phyloP scores from a whole-genome alignment of 75 land plant species.

The Pseudotsuga menziesii region DNA sequence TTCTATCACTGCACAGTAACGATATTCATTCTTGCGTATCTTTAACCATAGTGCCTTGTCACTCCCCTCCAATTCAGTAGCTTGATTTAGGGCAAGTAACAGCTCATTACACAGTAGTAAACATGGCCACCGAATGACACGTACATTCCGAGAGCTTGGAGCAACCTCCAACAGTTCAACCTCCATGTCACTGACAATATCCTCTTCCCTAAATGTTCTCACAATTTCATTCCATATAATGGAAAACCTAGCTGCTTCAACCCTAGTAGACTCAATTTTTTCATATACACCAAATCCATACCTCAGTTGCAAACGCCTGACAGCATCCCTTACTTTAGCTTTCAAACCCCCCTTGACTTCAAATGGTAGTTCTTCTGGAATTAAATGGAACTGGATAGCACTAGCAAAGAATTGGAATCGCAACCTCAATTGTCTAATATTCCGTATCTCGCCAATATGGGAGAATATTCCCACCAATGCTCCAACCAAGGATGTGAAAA shows the following conservation, averaged over 20 bases:
- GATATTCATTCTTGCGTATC: conserved; percentile 37
- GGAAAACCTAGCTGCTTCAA: conserved; percentile 29
- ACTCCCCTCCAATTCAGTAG: conserved; percentile 12
- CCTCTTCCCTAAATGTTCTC: conserved; percentile 28
- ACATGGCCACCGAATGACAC: conserved; percentile 45
- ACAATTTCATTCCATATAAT: conserved; percentile 36
- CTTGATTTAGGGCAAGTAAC: conserved; percentile 30
- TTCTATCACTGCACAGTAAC: conserved; percentile 44
- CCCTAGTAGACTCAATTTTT: conserved; percentile 20
- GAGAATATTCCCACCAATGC: conserved; percentile 39
- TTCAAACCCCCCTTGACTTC: not conserved
- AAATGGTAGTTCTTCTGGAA: conserved; percentile 13
- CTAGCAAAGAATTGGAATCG: conserved; percentile 31
- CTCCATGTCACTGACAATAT: conserved; percentile 36
- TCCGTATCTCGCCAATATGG: conserved; percentile 22
- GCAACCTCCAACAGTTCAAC: conserved; percentile 37
- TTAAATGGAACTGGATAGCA: conserved; percentile 19
- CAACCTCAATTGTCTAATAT: conserved; percentile 16
- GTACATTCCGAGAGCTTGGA: conserved; percentile 18
- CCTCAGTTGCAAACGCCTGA: conserved; percentile 29
- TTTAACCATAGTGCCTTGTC: conserved; percentile 29
- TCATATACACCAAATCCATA: conserved; percentile 27
- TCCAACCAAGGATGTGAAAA: conserved; percentile 31
- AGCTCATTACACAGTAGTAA: conserved; percentile 34
- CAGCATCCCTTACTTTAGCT: conserved; percentile 9